Percentiles rank a stretch among this genome's conserved stretches.
phyloP scores from a whole-genome alignment of 192 early-diverging fungal genomes.

The Powellomyces hirtus region DNA sequence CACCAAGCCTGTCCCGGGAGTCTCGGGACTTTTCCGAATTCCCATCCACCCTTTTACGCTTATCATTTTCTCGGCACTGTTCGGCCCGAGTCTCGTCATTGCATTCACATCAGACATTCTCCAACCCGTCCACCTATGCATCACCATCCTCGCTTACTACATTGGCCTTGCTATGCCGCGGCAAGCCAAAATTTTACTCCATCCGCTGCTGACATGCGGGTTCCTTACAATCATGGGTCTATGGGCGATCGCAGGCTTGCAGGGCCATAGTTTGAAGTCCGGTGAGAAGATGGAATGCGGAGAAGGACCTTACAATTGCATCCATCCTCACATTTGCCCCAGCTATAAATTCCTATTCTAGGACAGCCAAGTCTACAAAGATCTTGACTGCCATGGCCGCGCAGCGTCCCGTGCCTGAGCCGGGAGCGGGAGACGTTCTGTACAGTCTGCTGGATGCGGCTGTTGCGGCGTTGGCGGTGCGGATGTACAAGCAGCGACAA shows the following conservation, averaged over 20 bases:
- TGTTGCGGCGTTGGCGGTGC: background rate
- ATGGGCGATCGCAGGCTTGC: conserved; percentile 8
- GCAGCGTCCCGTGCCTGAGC: background rate
- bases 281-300: conserved; percentile 2
- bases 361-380: background rate
- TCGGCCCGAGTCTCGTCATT: background rate
- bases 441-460: conserved; percentile 20
- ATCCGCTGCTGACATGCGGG: conserved; percentile 17
- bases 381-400: conserved; percentile 2
- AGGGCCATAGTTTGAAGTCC: background rate
- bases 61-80: background rate
- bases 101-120: conserved; percentile 5
- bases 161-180: conserved; percentile 3
- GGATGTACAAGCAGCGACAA: conserved; percentile 10
- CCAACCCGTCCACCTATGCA: conserved; percentile 10
- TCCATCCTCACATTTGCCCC: background rate
- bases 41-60: conserved; percentile 12
- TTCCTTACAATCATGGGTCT: background rate
- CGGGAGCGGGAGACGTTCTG: conserved; percentile 16
- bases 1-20: too few relatives aligned
- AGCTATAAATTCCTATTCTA: background rate
- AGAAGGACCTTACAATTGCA: too few relatives aligned
- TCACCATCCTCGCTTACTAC: conserved; percentile 3
- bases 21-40: too few relatives aligned
- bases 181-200: conserved; percentile 1